Evolutionary conservation across 768 basidiomycete genomes (phyloP), one percentile per base, ranked within the genome.

Genomic region (Pleurotus giganteus): DNA sequence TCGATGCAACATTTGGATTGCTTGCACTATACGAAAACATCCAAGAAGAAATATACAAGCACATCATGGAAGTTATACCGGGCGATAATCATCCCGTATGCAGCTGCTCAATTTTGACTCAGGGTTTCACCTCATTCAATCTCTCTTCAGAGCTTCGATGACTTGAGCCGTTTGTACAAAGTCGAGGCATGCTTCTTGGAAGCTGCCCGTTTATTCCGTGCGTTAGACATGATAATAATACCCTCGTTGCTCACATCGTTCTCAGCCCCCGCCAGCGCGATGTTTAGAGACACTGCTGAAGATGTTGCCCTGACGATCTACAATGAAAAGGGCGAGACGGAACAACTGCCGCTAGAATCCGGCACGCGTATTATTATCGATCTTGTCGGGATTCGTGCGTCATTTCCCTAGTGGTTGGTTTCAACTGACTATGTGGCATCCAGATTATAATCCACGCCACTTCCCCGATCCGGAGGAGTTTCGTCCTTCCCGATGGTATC

Each of bases 371-470:
- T 77, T 13, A 59, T 78, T 6, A 67, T 79, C 6, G 79, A 82
- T 57, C 73, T 79, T 72, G 57, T 81, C 54, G 79, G 78, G 55
- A 64, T 78, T 42, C 73, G 79, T 81, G 58, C 68, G 78, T 51
- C 39, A 13, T 71, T 23, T 39, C 11, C 6, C 19, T 13, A 15
- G 15, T 7, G 7, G 9, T 45, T 26, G 17, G 34, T 46, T 34
- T 8, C 11, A 7, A 23, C 23, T 17, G 32, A 54, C 19, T 17
- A 2, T n/a, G n/a, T n/a, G n/a, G 2, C 1, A 3, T 54, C 5
- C 31, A 66, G 70, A 68, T 43, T 64, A 67, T 47, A 71, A 72
- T 53, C 66, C 68, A 3, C 49, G 63, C 4, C 55, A 65, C 36
- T 73, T 68, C 34, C 54, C 58, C 0, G 59, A 71, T 2, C 72